phyloP scores from a whole-genome alignment of 257 asterid genomes.

The Solanum appendiculatum region DNA sequence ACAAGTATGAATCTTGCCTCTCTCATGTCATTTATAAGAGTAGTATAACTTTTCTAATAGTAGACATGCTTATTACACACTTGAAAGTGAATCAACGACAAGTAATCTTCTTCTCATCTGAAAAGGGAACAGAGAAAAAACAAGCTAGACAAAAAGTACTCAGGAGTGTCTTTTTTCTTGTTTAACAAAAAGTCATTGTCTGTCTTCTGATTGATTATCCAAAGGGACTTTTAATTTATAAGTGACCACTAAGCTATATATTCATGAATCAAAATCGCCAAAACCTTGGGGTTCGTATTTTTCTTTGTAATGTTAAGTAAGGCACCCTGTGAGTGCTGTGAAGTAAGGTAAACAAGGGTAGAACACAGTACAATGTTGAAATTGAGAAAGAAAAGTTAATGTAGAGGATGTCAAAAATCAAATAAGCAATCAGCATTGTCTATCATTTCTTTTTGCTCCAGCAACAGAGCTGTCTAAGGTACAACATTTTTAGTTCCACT shows the following conservation, averaged over 20 bases:
- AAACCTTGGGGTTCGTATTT: neutral
- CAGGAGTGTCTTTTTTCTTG: neutral
- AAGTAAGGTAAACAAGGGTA: neutral
- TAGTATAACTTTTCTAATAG: neutral
- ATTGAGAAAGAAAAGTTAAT: too few species aligned
- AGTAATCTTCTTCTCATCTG: neutral
- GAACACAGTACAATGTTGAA: neutral
- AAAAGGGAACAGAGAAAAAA: neutral
- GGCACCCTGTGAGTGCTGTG: neutral
- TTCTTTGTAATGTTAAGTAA: neutral
- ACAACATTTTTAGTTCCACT: too few species aligned
- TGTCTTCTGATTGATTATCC: neutral
- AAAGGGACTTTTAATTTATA: neutral
- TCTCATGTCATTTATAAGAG: neutral
- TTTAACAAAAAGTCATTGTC: neutral
- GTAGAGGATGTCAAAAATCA: too few species aligned
- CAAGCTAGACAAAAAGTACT: neutral
- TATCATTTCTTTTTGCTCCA: too few species aligned
- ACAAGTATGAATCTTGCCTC: slow-evolving; percentile 39
- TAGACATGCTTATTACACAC: neutral
- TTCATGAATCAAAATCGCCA: neutral
- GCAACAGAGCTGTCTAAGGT: too few species aligned
- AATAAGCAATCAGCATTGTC: too few species aligned
- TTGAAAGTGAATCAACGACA: neutral
- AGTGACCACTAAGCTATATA: neutral